Base-by-base conservation (phyloP, 345 rosid genomes). In the Citropsis articulata region DNA sequence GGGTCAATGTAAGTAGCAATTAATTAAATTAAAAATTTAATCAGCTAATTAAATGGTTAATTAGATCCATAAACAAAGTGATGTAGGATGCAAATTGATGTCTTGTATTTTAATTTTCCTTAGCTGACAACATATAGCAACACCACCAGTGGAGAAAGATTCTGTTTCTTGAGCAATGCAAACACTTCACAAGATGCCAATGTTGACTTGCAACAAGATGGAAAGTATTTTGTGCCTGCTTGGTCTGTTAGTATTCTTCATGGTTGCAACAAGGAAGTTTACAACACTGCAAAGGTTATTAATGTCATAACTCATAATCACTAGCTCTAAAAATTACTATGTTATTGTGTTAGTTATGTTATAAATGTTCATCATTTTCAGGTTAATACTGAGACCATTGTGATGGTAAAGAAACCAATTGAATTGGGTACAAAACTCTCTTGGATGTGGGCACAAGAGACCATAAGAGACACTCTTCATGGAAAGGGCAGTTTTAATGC, bases 271-370 rank as follows among this genome's bases (percentile, higher is more conserved):
- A 75, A 59, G 4, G 79, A 82, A 72, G 57, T 78, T 74, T 77
- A 48, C 66, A 84, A 67, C 53, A 80, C 85, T 28, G 86, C 86
- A 28, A 83, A 67, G 83, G 85, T 80, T 31, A 77, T 4, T 4
- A 60, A n/a, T 0, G 3, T 13, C 50, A 45, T 45, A 45, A 12
- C 50, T 45, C 50, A 12, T 45, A 0, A 45, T 45, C 1, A 45
- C 50, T 45, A 45, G 50, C 16, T 45, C 50, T 12, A 45, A 45
- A 13, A 45, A 45, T 16, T 45, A 13, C 16, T 45, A 0, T 45
- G 50, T 1, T 45, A 0, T 12, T 45, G 50, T 45, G 16, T 45
- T 45, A 13, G 18, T 45, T 45, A 45, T 45, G 16, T 0, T 0
- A 45, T 13, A 3, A 42, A 13, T 45, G 50, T 45, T 45, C 50